Percentiles rank a stretch among this genome's conserved stretches.
These are phyloP conservation scores for Trichophyton equinum DNA, from an alignment of 2,329 filamentous ascomycete genomes.

Conservation along the genomic window DNA sequence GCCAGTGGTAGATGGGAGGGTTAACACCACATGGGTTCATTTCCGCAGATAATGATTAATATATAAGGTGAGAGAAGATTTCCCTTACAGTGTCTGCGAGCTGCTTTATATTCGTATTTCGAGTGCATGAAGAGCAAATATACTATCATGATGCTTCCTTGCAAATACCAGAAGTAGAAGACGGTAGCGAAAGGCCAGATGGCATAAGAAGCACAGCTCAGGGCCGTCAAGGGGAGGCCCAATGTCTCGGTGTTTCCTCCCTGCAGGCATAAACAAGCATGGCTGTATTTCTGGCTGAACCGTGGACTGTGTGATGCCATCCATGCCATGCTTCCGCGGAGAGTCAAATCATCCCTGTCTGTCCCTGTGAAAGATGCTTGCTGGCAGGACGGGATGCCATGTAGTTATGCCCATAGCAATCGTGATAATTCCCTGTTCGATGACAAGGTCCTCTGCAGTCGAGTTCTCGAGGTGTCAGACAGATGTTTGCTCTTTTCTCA, in stretches of 20 bases:
- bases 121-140: not conserved
- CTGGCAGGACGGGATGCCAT: not conserved
- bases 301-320: not conserved
- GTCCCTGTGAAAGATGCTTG: not conserved
- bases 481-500: too few relatives aligned
- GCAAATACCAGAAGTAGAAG: not conserved
- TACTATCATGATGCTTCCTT: not conserved
- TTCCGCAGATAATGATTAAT: too few relatives aligned
- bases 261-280: not conserved
- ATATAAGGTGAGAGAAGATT: too few relatives aligned
- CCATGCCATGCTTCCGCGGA: not conserved
- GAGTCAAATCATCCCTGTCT: not conserved
- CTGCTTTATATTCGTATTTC: not conserved
- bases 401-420: not conserved
- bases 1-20: too few relatives aligned
- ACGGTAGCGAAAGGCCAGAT: not conserved
- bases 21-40: too few relatives aligned
- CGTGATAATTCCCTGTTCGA: not conserved
- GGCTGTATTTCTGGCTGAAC: not conserved
- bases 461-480: too few relatives aligned
- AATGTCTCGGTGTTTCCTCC: not conserved
- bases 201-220: not conserved
- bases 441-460: too few relatives aligned
- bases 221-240: not conserved
- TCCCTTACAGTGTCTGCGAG: not conserved